Conservation (phyloP, 306 rosid genomes). For the Cicer judaicum region DNA sequence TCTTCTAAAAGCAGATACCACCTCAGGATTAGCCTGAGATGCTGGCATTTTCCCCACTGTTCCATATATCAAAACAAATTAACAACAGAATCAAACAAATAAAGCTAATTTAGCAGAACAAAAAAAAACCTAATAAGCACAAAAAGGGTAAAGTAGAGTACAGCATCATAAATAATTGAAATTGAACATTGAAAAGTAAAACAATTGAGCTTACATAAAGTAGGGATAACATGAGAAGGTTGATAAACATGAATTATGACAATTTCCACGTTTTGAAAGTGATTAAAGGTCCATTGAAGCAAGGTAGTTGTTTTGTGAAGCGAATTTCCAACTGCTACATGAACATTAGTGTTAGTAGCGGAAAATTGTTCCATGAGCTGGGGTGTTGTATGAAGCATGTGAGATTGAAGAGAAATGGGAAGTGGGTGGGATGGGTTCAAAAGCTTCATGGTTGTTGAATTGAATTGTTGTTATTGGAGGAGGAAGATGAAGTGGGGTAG, state of each 20-base stretch:
- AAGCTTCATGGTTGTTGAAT: conserved; percentile 55
- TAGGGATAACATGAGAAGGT: conserved; percentile 79
- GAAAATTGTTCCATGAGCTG: conserved; percentile 47
- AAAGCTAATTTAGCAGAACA: neutral
- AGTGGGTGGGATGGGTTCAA: conserved; percentile 59
- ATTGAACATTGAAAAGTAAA: neutral
- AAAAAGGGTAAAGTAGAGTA: neutral
- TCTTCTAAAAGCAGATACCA: conserved; percentile 68
- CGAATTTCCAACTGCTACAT: conserved; percentile 78
- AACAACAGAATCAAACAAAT: conserved; percentile 23
- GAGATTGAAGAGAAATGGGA: conserved; percentile 15
- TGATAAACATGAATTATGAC: conserved; percentile 70
- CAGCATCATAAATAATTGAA: neutral
- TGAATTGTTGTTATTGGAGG: neutral
- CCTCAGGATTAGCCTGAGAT: conserved; percentile 63
- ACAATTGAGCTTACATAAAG: conserved; percentile 59
- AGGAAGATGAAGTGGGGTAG: conserved; percentile 29
- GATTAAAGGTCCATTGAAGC: conserved; percentile 70
- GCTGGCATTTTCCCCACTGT: conserved; percentile 93
- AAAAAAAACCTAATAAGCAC: neutral
- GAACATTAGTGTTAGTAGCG: conserved; percentile 41
- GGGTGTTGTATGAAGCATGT: neutral
- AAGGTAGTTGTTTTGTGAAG: conserved; percentile 56
- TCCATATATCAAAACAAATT: conserved; percentile 31
- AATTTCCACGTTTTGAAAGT: conserved; percentile 53